These are phyloP conservation scores for Moniliella sp. DNA, from an alignment of 1,284 basidiomycete genomes.

Conservation along the genomic window DNA sequence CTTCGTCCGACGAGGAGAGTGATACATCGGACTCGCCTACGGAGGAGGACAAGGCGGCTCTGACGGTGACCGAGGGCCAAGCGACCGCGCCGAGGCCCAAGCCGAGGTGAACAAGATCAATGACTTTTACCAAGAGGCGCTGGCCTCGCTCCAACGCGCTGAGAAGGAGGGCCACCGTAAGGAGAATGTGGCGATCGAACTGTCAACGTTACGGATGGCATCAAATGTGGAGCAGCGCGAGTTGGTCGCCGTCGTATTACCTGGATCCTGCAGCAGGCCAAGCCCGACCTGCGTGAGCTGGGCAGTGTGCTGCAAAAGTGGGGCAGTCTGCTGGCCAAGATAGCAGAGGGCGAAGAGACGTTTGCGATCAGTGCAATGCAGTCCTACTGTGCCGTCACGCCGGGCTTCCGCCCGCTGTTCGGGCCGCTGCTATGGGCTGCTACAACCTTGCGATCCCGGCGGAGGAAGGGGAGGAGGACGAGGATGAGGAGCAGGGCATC, in stretches of 20 bases:
- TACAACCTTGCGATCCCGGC: no score
- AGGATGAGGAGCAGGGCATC: no score
- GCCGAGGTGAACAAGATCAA: constrained; percentile 15
- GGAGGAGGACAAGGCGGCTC: constrained; percentile 1
- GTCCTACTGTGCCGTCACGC: no score
- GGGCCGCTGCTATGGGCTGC: no score
- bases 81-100: constrained; percentile 10
- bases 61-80: constrained; percentile 14
- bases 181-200: constrained; percentile 71
- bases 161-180: constrained; percentile 72
- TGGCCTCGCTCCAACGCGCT: constrained; percentile 60
- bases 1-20: constrained; percentile 1
- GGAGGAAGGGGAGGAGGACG: no score
- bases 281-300: no score
- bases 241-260: constrained; percentile 54
- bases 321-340: no score
- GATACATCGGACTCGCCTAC: background rate
- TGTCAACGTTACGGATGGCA: constrained; percentile 82
- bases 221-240: constrained; percentile 59
- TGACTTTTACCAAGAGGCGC: constrained; percentile 58
- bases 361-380: no score
- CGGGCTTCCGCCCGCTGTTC: no score
- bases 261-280: no score
- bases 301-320: no score
- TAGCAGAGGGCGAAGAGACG: no score